Conservation (phyloP, 306 rosid species). For the Vigna nakashimae region DNA sequence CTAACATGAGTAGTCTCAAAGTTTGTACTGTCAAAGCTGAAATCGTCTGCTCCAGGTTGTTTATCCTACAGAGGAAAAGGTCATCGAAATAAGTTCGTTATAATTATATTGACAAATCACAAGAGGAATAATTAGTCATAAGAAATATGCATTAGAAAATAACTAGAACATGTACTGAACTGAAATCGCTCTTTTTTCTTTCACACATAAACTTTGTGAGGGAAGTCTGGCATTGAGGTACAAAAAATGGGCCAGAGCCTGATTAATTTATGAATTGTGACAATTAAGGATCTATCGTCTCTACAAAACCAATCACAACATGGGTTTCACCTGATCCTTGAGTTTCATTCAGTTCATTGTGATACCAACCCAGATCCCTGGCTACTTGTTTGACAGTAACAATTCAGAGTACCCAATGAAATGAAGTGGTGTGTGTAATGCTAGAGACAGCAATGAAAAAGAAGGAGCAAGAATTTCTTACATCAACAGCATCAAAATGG, state of each 20-base stretch:
- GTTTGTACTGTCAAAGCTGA: slow-evolving; percentile 55
- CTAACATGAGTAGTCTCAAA: slow-evolving; percentile 52
- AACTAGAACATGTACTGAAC: neutral
- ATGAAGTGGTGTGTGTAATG: neutral
- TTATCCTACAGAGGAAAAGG: slow-evolving; percentile 57
- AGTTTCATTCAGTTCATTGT: slow-evolving; percentile 27
- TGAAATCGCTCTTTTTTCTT: neutral
- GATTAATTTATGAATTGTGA: neutral
- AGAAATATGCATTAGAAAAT: slow-evolving; percentile 31
- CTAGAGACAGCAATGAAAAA: neutral
- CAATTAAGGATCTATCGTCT: slow-evolving; percentile 46
- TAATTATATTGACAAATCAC: neutral
- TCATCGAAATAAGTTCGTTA: slow-evolving; percentile 19
- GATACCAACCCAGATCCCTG: slow-evolving; percentile 39
- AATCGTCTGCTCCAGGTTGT: slow-evolving; percentile 72
- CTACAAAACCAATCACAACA: slow-evolving; percentile 16
- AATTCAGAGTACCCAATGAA: neutral
- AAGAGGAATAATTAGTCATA: slow-evolving; percentile 16
- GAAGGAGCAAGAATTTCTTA: slow-evolving; percentile 39
- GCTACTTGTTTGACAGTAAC: neutral
- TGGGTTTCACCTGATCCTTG: neutral
- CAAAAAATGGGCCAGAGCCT: neutral
- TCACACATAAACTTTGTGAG: neutral
- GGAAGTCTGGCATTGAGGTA: neutral
- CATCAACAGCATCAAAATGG: slow-evolving; percentile 89